Base-by-base conservation (phyloP, 139 green algal species). In the Chlorella ohadii region DNA sequence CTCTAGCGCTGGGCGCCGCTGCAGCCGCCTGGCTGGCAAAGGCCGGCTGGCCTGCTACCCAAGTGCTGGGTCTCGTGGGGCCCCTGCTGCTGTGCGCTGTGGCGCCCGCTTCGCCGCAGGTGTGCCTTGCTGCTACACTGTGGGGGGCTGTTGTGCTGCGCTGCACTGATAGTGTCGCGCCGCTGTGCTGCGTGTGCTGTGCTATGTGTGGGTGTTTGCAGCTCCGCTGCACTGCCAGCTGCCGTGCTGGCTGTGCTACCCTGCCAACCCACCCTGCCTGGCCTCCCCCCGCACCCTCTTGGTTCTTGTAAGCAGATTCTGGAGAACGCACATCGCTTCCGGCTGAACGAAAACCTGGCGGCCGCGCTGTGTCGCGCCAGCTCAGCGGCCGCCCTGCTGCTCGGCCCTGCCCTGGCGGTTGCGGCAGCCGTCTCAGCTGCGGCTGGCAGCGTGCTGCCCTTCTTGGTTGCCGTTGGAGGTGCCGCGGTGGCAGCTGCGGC, bases 291-390 rank as follows among this genome's bases (percentile, higher is more conserved):
- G n/a, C n/a, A n/a, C n/a, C n/a, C n/a, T n/a, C n/a, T n/a, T n/a
- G n/a, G n/a, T n/a, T n/a, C n/a, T n/a, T n/a, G n/a, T n/a, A n/a
- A n/a, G n/a, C 67, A 86, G 81, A 44, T 75, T 39, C 59, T 78
- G 16, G 66, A 16, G 6, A 78, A 78, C 28, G 82, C 82, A 7
- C 82, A 87, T 55, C 41, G 68, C 25, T 87, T 90, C 61, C 65
- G 86, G 23, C 64, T 87, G 65, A 85, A 90, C 64, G 82, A 90
- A 22, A 85, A 38, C 77, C 55, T 90, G 44, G 82, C 82, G 22
- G 86, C 81, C 0, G 65, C 61, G 38, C 72, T 84, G 23, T 65
- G 34, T 19, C 57, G 65, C 15, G 23, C 57, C 19, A 67, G 59
- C 9, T 71, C 39, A 4, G 44, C 33, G 0, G 41, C 33, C 2